Evolutionary conservation across 805 yeast species (phyloP), one percentile per base, ranked within the genome.

Genomic region (Kurtzmaniella cleridarum): DNA sequence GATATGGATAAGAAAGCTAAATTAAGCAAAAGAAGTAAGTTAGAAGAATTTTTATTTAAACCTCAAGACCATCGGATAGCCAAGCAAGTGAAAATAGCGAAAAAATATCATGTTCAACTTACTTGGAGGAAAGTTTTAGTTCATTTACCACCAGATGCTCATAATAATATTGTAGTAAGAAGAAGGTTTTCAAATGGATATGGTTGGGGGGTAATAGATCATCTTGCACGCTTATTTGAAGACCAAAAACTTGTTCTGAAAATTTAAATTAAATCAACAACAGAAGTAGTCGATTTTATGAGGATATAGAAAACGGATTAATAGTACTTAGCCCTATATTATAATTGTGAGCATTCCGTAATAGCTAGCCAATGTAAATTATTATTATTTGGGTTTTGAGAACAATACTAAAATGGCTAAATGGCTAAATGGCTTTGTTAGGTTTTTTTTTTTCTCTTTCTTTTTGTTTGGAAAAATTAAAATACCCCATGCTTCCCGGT

Each of bases 171-270:
- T 5, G 54, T 66, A 3, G 75, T 69, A 11, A 44, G 75, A 34
- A 53, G 75, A 38, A 43, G 71, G 27, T 69, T 69, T 48, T 54
- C 69, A 18, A 69, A 69, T 48, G 73, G 71, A 1, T 69, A 63
- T 44, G 75, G 75, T 8, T 69, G 75, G 75, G 71, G 71, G 1
- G 72, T 68, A 8, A 51, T 69, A 8, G 70, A 67, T 41, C 73
- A 69, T 44, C 47, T 69, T 32, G 39, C 30, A 17, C 18, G 20
- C 3, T 17, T 36, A 9, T 36, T 36, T 17, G 27, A 30, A 23
- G 39, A 30, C 15, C 16, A 30, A 20, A 20, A 20, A 8, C 24
- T 20, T 20, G 5, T 20, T 8, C 24, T 13, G 24, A 20, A 32
- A 24, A 16, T 13, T 11, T 32, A 29, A 32, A 30, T 18, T 6